Base-by-base conservation (phyloP, 176 grass and related monocot species). In the Oryza glaberrima region DNA sequence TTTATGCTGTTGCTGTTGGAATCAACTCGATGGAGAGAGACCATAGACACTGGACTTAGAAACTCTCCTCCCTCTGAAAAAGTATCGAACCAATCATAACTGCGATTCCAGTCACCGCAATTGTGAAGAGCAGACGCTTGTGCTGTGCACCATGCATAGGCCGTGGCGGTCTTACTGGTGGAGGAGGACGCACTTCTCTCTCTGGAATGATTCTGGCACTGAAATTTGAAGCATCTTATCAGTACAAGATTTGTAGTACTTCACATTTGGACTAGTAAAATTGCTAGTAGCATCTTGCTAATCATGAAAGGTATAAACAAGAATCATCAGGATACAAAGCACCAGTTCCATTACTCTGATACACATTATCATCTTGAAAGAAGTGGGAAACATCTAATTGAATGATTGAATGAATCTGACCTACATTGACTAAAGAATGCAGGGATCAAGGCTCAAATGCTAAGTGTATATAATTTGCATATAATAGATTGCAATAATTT, bases 41-140 rank as follows among this genome's bases (percentile, higher is more conserved):
- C 38, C 46, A 68, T 86, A 2, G 44, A 63, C 76, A 75, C 8
- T 58, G 19, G 73, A 64, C 58, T 66, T 91, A 87, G 43, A 80
- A 76, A 86, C 68, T 83, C 77, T 91, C 88, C 22, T 90, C 89
- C 86, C 61, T 84, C 65, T 93, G 95, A 69, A 98, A 91, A 56
- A 98, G 73, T 84, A 95, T 84, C 22, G 93, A 98, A 20, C 95
- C 95, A 0, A 98, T 75, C 63, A 93, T 80, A 72, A 98, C 89
- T 1, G 93, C 95, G 45, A 91, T 84, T 40, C 95, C 95, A 47
- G 93, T 93, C 77, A 93, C 82, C 15, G 91, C 92, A 81, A 98
- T 88, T 41, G 95, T 95, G 61, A 95, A 80, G 16, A 98, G 84
- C 13, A 95, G 70, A 44, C 81, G 86, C 89, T 84, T 95, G 76